Evolutionary conservation across 495 filamentous ascomycete species (phyloP), one percentile per base, ranked within the genome.

Genomic region (Trichodelitschia bisporula): DNA sequence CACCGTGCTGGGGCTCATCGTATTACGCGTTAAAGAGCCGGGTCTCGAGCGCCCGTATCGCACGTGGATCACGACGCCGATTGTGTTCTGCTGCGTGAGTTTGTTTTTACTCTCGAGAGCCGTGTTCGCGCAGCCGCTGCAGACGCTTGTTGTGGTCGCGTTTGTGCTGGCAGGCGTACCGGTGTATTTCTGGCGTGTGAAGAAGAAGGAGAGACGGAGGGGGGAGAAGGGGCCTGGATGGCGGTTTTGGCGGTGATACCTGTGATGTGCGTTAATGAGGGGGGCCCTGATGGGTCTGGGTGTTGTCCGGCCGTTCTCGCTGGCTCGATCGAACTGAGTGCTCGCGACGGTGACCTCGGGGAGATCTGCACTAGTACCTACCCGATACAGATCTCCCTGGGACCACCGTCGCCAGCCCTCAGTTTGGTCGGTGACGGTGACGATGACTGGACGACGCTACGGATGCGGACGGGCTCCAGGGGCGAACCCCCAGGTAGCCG

Each of bases 81-180:
- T 97, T 27, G 78, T 92, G 29, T 97, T 97, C 47, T 97, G 86
- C 62, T 97, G 86, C 42, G 86, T 97, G 10, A 90, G 77, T 45
- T 46, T 97, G 37, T 97, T 97, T 47, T 49, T 97, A 39, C 59
- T 97, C 16, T 79, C 68, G 38, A 62, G 86, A 30, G 79, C 80
- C 0, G 61, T 95, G 14, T 83, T 95, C 44, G 66, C 80, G 5
- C 68, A 83, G 45, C 86, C 86, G n/a, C 33, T 82, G 34, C 79
- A 93, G 59, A 83, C 83, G 11, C 38, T 90, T 16, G 64, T 80
- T 18, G 86, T 95, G 15, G 57, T 90, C 2, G 70, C 50, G 2
- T 95, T 92, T 46, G 72, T 92, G 35, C 57, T 66, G 18, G 74
- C 64, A 3, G 89, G 86, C 0, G 59, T 93, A 27, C 77, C 79